Evolutionary conservation across 1,284 basidiomycete genomes (phyloP).

Genomic region (Cryptococcus sp.): DNA sequence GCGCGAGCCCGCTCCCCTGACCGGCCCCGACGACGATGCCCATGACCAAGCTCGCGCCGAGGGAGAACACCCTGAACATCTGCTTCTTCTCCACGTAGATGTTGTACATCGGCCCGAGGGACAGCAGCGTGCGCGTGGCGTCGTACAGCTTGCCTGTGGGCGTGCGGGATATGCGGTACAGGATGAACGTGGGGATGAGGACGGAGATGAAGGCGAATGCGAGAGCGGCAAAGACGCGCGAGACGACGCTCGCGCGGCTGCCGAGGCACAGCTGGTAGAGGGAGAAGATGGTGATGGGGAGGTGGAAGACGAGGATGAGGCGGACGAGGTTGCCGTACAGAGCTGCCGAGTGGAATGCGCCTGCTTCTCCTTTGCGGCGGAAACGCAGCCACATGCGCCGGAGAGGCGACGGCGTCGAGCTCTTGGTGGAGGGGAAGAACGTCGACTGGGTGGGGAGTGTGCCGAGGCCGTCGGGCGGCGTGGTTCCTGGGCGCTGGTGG

Average conservation of each 20-base stretch:
- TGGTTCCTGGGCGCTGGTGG: slow-evolving; percentile 6
- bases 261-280: slow-evolving; percentile 75
- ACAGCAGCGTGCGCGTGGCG: slow-evolving; percentile 84
- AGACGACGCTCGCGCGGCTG: slow-evolving; percentile 52
- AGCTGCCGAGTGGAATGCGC: slow-evolving; percentile 49
- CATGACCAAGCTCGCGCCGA: slow-evolving; percentile 74
- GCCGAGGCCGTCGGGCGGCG: slow-evolving; percentile 14
- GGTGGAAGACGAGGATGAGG: slow-evolving; percentile 83
- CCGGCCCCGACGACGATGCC: slow-evolving; percentile 82
- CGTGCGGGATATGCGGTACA: slow-evolving; percentile 71
- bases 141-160: slow-evolving; percentile 89
- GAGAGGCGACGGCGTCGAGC: slow-evolving; percentile 16
- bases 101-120: slow-evolving; percentile 91
- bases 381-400: slow-evolving; percentile 47
- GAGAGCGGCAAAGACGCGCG: slow-evolving; percentile 46
- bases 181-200: slow-evolving; percentile 67
- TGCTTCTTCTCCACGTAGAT: slow-evolving; percentile 89
- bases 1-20: slow-evolving; percentile 82
- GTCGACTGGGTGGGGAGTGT: slow-evolving; percentile 18
- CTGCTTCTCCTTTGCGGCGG: slow-evolving; percentile 47
- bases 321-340: slow-evolving; percentile 79
- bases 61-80: slow-evolving; percentile 76
- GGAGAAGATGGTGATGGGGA: slow-evolving; percentile 88
- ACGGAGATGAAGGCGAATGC: slow-evolving; percentile 73
- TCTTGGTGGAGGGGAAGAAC: slow-evolving; percentile 13